Base-by-base conservation (phyloP, 2,329 filamentous ascomycete species). In the Chaetomium sp. region DNA sequence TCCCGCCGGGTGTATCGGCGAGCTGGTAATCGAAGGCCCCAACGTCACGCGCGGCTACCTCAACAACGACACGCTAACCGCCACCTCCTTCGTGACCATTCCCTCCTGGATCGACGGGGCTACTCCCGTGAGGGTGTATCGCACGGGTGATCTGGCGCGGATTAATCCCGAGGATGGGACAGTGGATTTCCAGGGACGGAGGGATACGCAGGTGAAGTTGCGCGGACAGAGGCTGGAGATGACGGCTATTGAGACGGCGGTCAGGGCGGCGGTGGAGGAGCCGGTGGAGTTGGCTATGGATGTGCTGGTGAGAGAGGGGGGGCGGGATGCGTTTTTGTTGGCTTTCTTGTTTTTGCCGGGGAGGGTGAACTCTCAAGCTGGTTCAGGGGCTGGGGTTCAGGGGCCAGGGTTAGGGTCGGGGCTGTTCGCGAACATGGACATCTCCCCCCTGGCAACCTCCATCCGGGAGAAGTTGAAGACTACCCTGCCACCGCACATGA, bases 201-300 rank as follows among this genome's bases (percentile, higher is more conserved):
- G 76, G 58, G 78, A 81, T 61, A 71, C 71, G 0, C 78, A 81
- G 61, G 71, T 81, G 41, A 82, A 81, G 63, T 64, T 81, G 12
- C 71, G 74, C 32, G 81, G 81, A 41, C 79, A 73, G 52, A 64
- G 77, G 55, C 69, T 78, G 56, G 81, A 76, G 65, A 68, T 76
- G 5, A 56, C 45, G 3, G 59, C 60, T 38, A 53, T 62, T 14
- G 59, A 62, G 44, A 55, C 56, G 3, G 34, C 50, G 49, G 34
- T 46, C 47, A 36, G 41, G 34, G 49, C 53, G 9, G 14, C 49
- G 27, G 45, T 55, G 4, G 45, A 52, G 3, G 44, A 53, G 38
- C 49, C 53, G 11, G 49, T 50, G 5, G 50, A 57, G 51, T 32
- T 51, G 42, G 51, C 46, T 8, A 47, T 53, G 14, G 51, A 51